A percentile compares a stretch with the other conserved stretches of the same genome.
These are phyloP conservation scores for Hypoxylon sp. DNA, from an alignment of 2,329 filamentous ascomycete genomes.

Conservation along the genomic window DNA sequence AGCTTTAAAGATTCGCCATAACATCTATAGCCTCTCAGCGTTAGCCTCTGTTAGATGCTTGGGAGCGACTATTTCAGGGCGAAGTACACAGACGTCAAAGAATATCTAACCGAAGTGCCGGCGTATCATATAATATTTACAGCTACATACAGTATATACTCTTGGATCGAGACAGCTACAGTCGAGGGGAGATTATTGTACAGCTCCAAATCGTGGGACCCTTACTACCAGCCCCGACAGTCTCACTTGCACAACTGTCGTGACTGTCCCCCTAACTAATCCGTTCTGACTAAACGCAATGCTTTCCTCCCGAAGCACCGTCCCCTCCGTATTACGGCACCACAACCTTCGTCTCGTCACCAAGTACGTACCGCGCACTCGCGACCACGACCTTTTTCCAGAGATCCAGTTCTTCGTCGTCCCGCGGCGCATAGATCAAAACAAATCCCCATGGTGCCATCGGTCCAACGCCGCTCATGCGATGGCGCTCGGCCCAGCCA, in stretches of 20 bases:
- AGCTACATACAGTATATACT: background rate
- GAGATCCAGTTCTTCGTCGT: slow-evolving; percentile 52
- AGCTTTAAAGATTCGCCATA: background rate
- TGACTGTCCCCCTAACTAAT: background rate
- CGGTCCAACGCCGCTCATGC: slow-evolving; percentile 48
- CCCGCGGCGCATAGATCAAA: slow-evolving; percentile 56
- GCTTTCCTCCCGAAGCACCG: background rate
- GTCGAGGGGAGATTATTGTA: slow-evolving; percentile 9
- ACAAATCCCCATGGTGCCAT: slow-evolving; percentile 53
- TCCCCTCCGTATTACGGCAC: slow-evolving; percentile 10
- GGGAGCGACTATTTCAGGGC: background rate
- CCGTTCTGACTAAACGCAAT: background rate
- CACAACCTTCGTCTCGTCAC: slow-evolving; percentile 24
- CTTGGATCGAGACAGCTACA: background rate
- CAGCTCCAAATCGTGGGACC: background rate
- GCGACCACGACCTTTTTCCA: slow-evolving; percentile 45
- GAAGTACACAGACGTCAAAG: background rate
- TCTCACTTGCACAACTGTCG: background rate
- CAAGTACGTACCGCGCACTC: slow-evolving; percentile 39
- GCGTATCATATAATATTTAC: slow-evolving; percentile 1
- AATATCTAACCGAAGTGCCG: background rate
- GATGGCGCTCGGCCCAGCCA: slow-evolving; percentile 57
- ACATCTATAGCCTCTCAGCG: background rate
- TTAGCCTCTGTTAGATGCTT: background rate
- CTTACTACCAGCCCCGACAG: background rate